phyloP scores from a whole-genome alignment of 2,329 filamentous ascomycete species.

The Podosphaera xanthii region DNA sequence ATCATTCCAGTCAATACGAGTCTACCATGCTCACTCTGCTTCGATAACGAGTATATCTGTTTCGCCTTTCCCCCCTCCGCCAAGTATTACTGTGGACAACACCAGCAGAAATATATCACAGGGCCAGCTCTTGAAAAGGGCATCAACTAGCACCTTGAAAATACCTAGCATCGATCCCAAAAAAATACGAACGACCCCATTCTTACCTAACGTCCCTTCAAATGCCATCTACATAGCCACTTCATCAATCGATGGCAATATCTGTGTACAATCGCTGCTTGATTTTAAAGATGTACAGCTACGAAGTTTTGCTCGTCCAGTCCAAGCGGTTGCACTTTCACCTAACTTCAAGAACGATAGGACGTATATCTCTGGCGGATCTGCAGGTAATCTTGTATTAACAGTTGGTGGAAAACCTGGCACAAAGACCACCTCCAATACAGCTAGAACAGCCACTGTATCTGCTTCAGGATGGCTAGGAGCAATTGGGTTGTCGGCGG shows the following conservation, averaged over 20 bases:
- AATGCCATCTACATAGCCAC: slow-evolving; percentile 89
- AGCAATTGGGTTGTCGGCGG: slow-evolving; percentile 57
- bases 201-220: slow-evolving; percentile 51
- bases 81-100: slow-evolving; percentile 17
- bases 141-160: slow-evolving; percentile 20
- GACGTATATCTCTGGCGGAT: slow-evolving; percentile 74
- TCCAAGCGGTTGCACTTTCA: slow-evolving; percentile 82
- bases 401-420: slow-evolving; percentile 64
- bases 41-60: slow-evolving; percentile 79
- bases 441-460: slow-evolving; percentile 58
- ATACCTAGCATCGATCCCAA: slow-evolving; percentile 29
- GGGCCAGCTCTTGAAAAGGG: slow-evolving; percentile 12
- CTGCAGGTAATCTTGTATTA: slow-evolving; percentile 68
- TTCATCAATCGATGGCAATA: slow-evolving; percentile 85
- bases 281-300: slow-evolving; percentile 78
- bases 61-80: slow-evolving; percentile 53
- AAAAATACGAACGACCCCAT: slow-evolving; percentile 17
- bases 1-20: slow-evolving; percentile 55
- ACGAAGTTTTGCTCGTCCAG: slow-evolving; percentile 78
- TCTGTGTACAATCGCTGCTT: slow-evolving; percentile 71
- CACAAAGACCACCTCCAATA: slow-evolving; percentile 63
- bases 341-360: slow-evolving; percentile 81
- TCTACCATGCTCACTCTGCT: slow-evolving; percentile 81
- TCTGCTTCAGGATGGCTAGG: slow-evolving; percentile 80
- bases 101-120: slow-evolving; percentile 16